Conservation (phyloP, 2,329 filamentous ascomycete species). For the Epichloe gansuensis region DNA sequence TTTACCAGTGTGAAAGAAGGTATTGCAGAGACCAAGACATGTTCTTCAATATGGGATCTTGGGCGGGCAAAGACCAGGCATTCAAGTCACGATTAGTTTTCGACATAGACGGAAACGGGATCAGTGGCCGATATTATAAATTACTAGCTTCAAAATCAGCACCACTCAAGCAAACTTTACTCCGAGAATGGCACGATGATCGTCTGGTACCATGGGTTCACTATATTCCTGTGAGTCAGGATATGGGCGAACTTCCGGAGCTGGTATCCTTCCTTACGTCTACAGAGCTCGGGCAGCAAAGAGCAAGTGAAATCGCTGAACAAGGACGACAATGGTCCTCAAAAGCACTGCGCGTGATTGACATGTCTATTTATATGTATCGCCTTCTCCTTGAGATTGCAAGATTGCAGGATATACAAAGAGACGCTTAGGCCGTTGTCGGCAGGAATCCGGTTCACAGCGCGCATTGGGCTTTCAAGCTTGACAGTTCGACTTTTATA, state of each 20-base stretch:
- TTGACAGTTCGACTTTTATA: no score
- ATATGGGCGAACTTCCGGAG: slow-evolving; percentile 40
- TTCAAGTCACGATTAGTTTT: slow-evolving; percentile 30
- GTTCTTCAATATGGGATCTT: not conserved
- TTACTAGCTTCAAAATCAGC: slow-evolving; percentile 34
- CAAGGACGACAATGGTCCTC: slow-evolving; percentile 42
- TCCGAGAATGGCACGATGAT: slow-evolving; percentile 47
- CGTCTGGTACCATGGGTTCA: slow-evolving; percentile 43
- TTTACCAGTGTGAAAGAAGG: not conserved
- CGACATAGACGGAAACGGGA: slow-evolving; percentile 44
- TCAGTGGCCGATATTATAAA: slow-evolving; percentile 40
- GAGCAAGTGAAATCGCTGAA: slow-evolving; percentile 39
- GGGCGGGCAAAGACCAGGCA: slow-evolving; percentile 17
- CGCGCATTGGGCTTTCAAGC: no score
- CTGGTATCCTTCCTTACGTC: slow-evolving; percentile 33
- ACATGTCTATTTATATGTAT: slow-evolving; percentile 49
- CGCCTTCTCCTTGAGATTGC: slow-evolving; percentile 46
- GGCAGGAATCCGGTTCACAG: no score
- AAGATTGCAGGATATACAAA: slow-evolving; percentile 25
- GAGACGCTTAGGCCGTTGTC: not conserved
- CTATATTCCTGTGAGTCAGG: slow-evolving; percentile 39
- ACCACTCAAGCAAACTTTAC: slow-evolving; percentile 38
- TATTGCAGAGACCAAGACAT: not conserved
- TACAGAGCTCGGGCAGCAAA: slow-evolving; percentile 31
- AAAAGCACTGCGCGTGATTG: slow-evolving; percentile 41